Conservation (phyloP, 2,329 filamentous ascomycete genomes). For the Claviceps cyperi region DNA sequence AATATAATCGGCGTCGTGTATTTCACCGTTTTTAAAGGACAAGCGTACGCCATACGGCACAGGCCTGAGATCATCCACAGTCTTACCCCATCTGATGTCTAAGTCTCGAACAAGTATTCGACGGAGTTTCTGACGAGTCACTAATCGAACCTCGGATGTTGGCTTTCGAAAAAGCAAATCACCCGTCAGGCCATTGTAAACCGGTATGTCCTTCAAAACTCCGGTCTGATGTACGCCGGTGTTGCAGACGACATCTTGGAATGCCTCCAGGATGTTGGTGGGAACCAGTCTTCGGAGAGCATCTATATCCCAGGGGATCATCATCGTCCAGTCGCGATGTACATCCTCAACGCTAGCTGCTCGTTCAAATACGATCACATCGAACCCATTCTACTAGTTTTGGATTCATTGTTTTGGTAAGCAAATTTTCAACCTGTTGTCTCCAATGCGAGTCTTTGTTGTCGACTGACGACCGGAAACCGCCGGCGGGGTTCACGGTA, state of each 20-base stretch:
- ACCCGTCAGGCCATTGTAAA: constrained; percentile 21
- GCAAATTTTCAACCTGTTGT: background rate
- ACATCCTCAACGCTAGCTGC: constrained; percentile 16
- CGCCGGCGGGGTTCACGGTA: background rate
- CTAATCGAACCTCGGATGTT: constrained; percentile 19
- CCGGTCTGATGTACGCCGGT: constrained; percentile 12
- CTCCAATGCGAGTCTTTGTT: background rate
- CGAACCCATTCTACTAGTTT: constrained; percentile 16
- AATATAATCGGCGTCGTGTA: constrained; percentile 9
- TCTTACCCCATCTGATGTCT: constrained; percentile 19
- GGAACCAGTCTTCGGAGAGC: constrained; percentile 21
- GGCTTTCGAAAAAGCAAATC: constrained; percentile 20
- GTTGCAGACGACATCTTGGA: constrained; percentile 21
- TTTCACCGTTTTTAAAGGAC: constrained; percentile 12
- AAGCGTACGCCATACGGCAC: constrained; percentile 9
- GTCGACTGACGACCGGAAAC: background rate
- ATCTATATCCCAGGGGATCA: constrained; percentile 25
- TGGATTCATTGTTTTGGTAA: background rate
- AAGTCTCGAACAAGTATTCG: constrained; percentile 17
- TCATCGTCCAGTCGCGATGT: constrained; percentile 24
- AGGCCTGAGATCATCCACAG: constrained; percentile 6
- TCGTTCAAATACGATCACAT: constrained; percentile 18
- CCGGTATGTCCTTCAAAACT: constrained; percentile 18
- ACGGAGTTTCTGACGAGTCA: constrained; percentile 20
- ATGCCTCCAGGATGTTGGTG: constrained; percentile 13